Base-by-base conservation (phyloP, 2,329 filamentous ascomycete genomes). In the Teratosphaeria gauchensis region DNA sequence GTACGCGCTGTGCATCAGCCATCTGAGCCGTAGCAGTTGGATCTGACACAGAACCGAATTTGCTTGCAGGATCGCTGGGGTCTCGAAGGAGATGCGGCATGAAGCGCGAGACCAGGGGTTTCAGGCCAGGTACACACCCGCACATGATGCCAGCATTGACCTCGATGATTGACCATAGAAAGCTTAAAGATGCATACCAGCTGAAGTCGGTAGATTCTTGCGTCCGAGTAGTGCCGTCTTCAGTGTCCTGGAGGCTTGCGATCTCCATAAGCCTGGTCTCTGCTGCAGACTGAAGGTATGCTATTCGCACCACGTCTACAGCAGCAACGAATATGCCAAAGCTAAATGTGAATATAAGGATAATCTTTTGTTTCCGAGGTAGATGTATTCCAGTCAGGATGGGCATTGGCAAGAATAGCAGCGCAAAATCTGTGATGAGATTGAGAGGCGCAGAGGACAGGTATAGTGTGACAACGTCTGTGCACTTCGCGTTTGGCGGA, bases 111-210 rank as follows among this genome's bases (percentile, higher is more conserved):
- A 92, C 85, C 6, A 97, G 77, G 1, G 92, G 92, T 71, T 96
- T 96, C 62, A 96, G 76, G 0, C 88, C 92, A 8, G 92, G 92
- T n/a, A 96, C 88, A 67, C 91, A 96, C 51, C 88, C 92, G 69
- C 90, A 95, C 63, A 91, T 87, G 65, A 96, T 91, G 19, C 90
- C 92, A 1, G 95, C 79, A 64, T 95, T 94, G 68, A 96, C 90
- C 72, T 96, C 92, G 57, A 96, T 85, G 12, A 87, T 88, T 16
- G 89, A 92, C 92, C 92, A 97, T 89, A 96, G 92, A 69, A 95
- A 87, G 0, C 90, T 89, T 4, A 91, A 76, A 0, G 89, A 90
- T 0, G 89, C 89, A 69, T 92, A 91, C 85, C 80, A 84, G 42
- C 79, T 79, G 61, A 83, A 81, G 63, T 84, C 81, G 8, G 75